Conservation (phyloP, 2,329 filamentous ascomycete genomes). For the Tolypocladium capitatum region DNA sequence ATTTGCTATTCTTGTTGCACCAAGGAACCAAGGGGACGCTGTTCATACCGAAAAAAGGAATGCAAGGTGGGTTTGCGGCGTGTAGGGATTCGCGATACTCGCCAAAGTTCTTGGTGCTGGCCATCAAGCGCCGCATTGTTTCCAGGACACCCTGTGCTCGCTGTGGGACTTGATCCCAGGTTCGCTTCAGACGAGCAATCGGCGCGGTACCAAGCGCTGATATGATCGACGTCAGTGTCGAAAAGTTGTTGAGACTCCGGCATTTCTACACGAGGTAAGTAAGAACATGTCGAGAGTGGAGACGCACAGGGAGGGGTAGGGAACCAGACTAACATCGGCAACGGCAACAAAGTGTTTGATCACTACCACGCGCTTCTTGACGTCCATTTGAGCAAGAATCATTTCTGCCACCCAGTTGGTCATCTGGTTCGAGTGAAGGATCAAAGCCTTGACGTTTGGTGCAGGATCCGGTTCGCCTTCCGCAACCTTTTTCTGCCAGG, state of each 20-base stretch:
- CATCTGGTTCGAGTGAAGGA: constrained; percentile 95
- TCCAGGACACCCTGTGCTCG: constrained; percentile 71
- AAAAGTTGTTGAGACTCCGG: constrained; percentile 87
- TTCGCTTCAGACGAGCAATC: constrained; percentile 83
- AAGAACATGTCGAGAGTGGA: background rate
- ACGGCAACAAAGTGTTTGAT: constrained; percentile 98
- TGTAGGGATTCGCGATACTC: constrained; percentile 92
- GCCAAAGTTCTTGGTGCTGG: constrained; percentile 94
- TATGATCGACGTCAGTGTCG: constrained; percentile 92
- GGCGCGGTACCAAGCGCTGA: constrained; percentile 89
- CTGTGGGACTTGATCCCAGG: constrained; percentile 86
- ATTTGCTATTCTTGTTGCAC: background rate
- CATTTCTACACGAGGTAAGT: constrained; percentile 57
- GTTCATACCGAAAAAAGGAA: constrained; percentile 82
- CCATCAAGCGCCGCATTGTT: constrained; percentile 88
- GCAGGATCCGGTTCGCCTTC: constrained; percentile 76
- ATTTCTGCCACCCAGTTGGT: constrained; percentile 99
- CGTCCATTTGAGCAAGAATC: constrained; percentile 88
- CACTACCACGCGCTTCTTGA: constrained; percentile 90
- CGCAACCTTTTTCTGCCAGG: constrained; percentile 90
- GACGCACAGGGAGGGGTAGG: background rate
- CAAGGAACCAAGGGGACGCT: background rate
- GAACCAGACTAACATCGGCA: constrained; percentile 60
- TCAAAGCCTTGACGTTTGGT: constrained; percentile 88
- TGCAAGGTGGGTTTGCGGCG: constrained; percentile 88